These are phyloP conservation scores for Malassezia yamatoensis DNA, from an alignment of 1,284 basidiomycete species.

Conservation along the genomic window DNA sequence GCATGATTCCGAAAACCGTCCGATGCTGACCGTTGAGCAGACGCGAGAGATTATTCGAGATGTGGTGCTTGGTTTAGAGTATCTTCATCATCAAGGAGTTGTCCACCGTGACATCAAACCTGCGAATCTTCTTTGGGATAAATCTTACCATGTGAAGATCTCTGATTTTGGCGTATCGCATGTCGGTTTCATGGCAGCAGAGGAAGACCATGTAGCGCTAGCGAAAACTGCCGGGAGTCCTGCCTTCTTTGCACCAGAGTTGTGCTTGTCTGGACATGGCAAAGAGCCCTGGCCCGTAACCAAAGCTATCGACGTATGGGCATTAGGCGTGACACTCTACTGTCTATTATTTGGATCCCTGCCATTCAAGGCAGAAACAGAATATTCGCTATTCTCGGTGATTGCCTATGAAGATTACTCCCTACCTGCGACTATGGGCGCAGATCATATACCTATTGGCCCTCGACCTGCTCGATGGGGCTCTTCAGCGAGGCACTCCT, in stretches of 20 bases:
- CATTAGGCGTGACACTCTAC: slow-evolving; percentile 91
- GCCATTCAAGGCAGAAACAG: slow-evolving; percentile 60
- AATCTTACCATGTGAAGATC: slow-evolving; percentile 74
- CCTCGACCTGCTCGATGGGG: slow-evolving; percentile 36
- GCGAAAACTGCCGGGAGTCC: slow-evolving; percentile 92
- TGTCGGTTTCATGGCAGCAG: slow-evolving; percentile 66
- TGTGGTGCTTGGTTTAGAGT: slow-evolving; percentile 83
- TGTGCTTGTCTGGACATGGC: slow-evolving; percentile 55
- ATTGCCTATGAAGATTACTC: slow-evolving; percentile 72
- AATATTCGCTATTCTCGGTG: slow-evolving; percentile 72
- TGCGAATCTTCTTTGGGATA: slow-evolving; percentile 85
- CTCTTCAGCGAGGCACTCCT: slow-evolving; percentile 25
- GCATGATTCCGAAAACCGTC: slow-evolving; percentile 54
- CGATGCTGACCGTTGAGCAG: slow-evolving; percentile 70
- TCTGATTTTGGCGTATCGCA: slow-evolving; percentile 95
- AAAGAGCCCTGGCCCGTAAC: slow-evolving; percentile 56
- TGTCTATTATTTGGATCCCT: slow-evolving; percentile 79
- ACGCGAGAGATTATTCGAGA: slow-evolving; percentile 79
- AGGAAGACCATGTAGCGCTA: slow-evolving; percentile 54
- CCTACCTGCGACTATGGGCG: slow-evolving; percentile 64
- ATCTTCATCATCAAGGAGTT: slow-evolving; percentile 90
- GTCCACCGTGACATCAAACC: slow-evolving; percentile 99
- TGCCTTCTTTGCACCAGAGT: slow-evolving; percentile 93
- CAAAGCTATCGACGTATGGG: slow-evolving; percentile 97
- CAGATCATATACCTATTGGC: slow-evolving; percentile 53